Base-by-base conservation (phyloP, 2,329 filamentous ascomycete genomes). In the Clonostachys rosea region DNA sequence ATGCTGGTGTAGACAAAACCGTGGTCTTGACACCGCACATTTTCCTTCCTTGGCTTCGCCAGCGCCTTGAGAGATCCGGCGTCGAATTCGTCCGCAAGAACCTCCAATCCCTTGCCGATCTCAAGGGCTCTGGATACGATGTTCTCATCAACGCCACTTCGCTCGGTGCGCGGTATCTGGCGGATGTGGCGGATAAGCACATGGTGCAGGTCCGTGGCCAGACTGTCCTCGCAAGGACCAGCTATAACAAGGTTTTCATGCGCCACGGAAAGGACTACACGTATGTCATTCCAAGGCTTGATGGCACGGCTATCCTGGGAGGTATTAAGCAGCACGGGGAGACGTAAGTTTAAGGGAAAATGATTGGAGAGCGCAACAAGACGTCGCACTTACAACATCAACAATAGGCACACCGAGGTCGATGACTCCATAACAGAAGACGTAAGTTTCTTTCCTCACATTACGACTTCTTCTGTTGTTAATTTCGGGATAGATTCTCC, bases 271-370 rank as follows among this genome's bases (percentile, higher is more conserved):
- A 48, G 5, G 40, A 48, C 34, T 55, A 55, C 34, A 52, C 50
- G 20, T 55, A 55, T 36, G 35, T 48, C 5, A 50, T 55, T 43
- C 49, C 47, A 1, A 16, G 53, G 7, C 45, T 45, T 2, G 52
- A 55, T 34, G 53, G 53, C n/a, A 55, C 53, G 5, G 49, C 47
- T 2, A 51, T 53, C 6, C 33, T 55, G 8, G 53, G 53, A 2
- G 53, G 53, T 2, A 48, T 55, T 7, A 52, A 51, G 33, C 44
- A 50, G 20, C 50, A 5, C 44, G 49, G 36, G 14, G 36, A 20
- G 35, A 48, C 42, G 17, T 33, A 33, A 30, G 24, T 30, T 30
- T 3, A 30, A 30, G 24, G 24, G 5, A 30, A 30, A 10, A 30
- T 30, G 3, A 30, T 10, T 4, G 3, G 3, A 30, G 24, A 30